Evolutionary conservation across 768 basidiomycete genomes (phyloP).

Genomic region (Strobilomyces confusus): DNA sequence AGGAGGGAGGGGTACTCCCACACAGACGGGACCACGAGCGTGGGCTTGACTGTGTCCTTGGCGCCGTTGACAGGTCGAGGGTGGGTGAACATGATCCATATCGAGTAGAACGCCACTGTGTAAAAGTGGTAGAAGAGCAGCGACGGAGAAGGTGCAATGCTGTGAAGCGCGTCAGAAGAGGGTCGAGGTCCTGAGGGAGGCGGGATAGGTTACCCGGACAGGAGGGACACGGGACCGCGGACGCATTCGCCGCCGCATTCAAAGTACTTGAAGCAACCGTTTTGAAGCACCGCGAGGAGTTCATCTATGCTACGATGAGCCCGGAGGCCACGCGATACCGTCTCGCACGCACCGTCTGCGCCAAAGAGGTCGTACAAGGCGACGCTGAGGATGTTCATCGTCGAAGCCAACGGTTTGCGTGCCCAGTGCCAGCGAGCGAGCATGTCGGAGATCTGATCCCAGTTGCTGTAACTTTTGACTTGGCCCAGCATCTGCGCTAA

Average conservation of each 20-base stretch:
- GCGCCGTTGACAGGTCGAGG: conserved; percentile 30
- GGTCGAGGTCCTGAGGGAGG: background rate
- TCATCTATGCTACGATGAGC: conserved; percentile 44
- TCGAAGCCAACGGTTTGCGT: conserved; percentile 77
- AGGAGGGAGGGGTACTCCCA: conserved; percentile 67
- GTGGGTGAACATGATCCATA: conserved; percentile 83
- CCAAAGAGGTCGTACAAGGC: conserved; percentile 94
- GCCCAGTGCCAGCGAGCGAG: conserved; percentile 81
- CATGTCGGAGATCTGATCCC: conserved; percentile 45
- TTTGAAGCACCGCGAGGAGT: conserved; percentile 57
- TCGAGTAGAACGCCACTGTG: conserved; percentile 89
- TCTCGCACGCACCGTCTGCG: conserved; percentile 69
- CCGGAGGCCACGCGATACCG: background rate
- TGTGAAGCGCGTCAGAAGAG: conserved; percentile 29
- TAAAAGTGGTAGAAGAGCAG: conserved; percentile 92
- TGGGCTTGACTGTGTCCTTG: conserved; percentile 32
- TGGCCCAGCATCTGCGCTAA: conserved; percentile 58
- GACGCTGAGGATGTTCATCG: conserved; percentile 89
- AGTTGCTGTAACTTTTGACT: conserved; percentile 42
- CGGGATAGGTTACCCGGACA: conserved; percentile 67
- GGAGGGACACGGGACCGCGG: conserved; percentile 82
- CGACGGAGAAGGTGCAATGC: conserved; percentile 74
- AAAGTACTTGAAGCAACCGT: conserved; percentile 97
- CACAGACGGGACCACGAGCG: conserved; percentile 40
- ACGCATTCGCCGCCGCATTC: conserved; percentile 89